These are phyloP conservation scores for Stachybotrys elegans DNA, from an alignment of 2,329 filamentous ascomycete genomes.

Conservation along the genomic window DNA sequence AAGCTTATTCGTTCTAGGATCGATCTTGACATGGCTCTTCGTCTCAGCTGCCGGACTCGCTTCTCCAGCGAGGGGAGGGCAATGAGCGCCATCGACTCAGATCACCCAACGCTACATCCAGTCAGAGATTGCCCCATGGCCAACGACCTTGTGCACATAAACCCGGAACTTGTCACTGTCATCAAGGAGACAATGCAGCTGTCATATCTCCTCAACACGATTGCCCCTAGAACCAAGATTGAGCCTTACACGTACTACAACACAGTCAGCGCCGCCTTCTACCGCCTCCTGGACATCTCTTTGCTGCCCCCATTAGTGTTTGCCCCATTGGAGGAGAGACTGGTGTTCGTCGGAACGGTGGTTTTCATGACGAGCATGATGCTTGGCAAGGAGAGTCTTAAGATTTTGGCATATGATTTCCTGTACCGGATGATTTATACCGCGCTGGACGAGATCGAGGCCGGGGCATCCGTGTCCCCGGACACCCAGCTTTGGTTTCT, in stretches of 20 bases:
- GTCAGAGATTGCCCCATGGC: neutral
- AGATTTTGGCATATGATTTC: neutral
- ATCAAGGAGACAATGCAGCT: neutral
- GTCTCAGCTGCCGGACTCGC: neutral
- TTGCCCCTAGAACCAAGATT: neutral
- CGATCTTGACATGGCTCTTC: conserved; percentile 8
- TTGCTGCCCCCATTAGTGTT: neutral
- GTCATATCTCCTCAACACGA: neutral
- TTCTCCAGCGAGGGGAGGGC: neutral
- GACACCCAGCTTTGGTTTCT: conserved; percentile 8
- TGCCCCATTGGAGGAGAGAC: neutral
- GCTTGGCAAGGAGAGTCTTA: neutral
- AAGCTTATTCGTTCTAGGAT: conserved; percentile 3
- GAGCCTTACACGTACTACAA: neutral
- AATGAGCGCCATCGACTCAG: neutral
- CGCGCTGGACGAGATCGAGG: neutral
- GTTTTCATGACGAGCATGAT: neutral
- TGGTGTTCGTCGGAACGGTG: neutral
- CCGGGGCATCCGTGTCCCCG: neutral
- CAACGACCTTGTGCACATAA: neutral
- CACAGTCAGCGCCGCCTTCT: neutral
- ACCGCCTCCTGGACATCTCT: neutral
- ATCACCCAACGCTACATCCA: neutral
- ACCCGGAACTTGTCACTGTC: neutral
- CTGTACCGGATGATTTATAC: neutral